Evolutionary conservation across 495 filamentous ascomycete species (phyloP).

Genomic region (Lophiotrema nucula): DNA sequence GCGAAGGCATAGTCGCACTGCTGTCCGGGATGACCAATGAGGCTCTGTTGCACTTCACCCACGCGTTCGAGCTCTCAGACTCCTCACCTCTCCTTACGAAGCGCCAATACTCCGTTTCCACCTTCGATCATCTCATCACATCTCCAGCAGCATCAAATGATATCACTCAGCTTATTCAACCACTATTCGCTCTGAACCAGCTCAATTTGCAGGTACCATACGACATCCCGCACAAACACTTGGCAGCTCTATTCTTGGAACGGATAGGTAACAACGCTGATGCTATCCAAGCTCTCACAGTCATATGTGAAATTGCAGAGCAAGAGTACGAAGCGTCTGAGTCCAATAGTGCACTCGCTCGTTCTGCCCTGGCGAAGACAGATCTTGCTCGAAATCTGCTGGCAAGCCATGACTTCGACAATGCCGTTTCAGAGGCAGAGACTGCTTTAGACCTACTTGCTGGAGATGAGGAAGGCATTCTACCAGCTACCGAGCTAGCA

Average conservation of each 20-base stretch:
- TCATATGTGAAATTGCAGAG: conserved; percentile 67
- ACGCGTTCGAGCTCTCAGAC: conserved; percentile 89
- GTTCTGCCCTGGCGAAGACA: conserved; percentile 79
- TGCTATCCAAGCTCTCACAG: conserved; percentile 64
- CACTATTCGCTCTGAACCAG: conserved; percentile 85
- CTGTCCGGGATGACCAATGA: conserved; percentile 70
- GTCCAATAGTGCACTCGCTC: conserved; percentile 65
- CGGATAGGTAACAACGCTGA: conserved; percentile 64
- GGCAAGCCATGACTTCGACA: conserved; percentile 59
- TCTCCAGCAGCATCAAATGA: conserved; percentile 57
- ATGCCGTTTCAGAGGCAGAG: conserved; percentile 63
- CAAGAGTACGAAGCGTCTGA: conserved; percentile 81
- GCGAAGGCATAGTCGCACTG: conserved; percentile 82
- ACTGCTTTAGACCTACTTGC: conserved; percentile 40
- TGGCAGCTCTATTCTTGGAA: conserved; percentile 77
- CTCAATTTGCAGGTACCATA: conserved; percentile 64
- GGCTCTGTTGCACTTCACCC: conserved; percentile 82
- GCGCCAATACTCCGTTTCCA: conserved; percentile 70
- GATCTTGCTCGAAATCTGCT: conserved; percentile 81
- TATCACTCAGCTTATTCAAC: conserved; percentile 63
- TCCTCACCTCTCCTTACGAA: conserved; percentile 68
- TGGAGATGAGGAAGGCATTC: conserved; percentile 36
- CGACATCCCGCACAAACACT: conserved; percentile 70
- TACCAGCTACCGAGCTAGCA: conserved; percentile 52
- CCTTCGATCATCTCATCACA: conserved; percentile 72